phyloP scores from a whole-genome alignment of 2,329 filamentous ascomycete species.

The Aureobasidium sp. region DNA sequence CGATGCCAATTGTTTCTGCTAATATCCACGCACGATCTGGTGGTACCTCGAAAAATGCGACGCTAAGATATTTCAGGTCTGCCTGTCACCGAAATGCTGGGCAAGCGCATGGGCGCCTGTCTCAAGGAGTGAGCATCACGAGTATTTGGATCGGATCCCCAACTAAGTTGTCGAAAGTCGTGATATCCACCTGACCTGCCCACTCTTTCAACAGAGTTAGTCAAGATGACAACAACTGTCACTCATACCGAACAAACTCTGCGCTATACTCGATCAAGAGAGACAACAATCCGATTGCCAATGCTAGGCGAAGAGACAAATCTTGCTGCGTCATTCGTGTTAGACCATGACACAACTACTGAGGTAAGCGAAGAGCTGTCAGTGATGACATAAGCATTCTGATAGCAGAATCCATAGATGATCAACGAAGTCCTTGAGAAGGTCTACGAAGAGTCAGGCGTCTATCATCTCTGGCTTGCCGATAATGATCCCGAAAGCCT shows the following conservation, averaged over 20 bases:
- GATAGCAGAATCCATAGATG: background rate
- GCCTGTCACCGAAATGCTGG: too few relatives aligned
- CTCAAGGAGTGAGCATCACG: too few relatives aligned
- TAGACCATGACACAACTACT: background rate
- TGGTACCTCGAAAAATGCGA: too few relatives aligned
- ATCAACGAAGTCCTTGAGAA: background rate
- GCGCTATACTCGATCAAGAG: background rate
- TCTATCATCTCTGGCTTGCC: background rate
- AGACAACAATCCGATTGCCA: background rate
- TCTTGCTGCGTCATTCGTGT: background rate
- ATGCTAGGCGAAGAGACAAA: background rate
- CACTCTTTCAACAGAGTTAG: too few relatives aligned
- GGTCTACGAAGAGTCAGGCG: background rate
- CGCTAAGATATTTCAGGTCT: too few relatives aligned
- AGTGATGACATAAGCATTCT: background rate
- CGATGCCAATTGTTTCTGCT: too few relatives aligned
- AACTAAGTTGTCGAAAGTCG: too few relatives aligned
- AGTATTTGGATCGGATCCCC: too few relatives aligned
- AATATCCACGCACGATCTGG: too few relatives aligned
- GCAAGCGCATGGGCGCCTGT: too few relatives aligned
- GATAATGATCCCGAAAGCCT: background rate
- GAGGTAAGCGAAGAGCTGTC: background rate
- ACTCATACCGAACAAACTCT: background rate
- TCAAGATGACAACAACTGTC: accelerated
- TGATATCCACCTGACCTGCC: too few relatives aligned